A percentile compares a stretch with the other conserved stretches of the same genome.
Conservation (phyloP, 345 rosid species). For the Salix udensis region DNA sequence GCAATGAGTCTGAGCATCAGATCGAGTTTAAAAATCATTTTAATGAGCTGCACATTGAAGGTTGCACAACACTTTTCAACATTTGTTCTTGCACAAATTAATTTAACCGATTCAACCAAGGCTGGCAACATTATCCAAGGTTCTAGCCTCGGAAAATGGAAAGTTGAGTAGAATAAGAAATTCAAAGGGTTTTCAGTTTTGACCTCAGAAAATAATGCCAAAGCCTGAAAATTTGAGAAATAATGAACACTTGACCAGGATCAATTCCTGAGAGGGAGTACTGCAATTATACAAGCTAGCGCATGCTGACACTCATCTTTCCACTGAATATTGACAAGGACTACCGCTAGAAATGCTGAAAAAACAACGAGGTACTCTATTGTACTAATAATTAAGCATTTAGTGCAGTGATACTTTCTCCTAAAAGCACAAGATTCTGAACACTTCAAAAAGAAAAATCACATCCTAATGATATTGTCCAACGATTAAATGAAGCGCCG, state of each 20-base stretch:
- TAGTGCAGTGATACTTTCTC: background rate
- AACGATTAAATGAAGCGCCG: background rate
- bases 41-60: background rate
- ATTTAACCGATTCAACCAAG: background rate
- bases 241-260: slow-evolving; percentile 5
- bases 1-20: background rate
- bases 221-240: slow-evolving; percentile 17
- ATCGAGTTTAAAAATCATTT: background rate
- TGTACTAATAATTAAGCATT: background rate
- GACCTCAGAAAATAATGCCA: slow-evolving; percentile 19
- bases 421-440: background rate
- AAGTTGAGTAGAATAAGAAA: background rate
- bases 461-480: background rate
- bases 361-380: slow-evolving; percentile 12
- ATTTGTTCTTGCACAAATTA: background rate
- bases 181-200: background rate
- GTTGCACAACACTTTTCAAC: background rate
- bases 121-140: background rate
- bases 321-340: slow-evolving; percentile 18
- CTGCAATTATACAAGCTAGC: background rate
- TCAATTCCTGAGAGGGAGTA: background rate
- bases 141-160: background rate
- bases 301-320: background rate
- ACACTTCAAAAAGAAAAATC: background rate
- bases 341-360: slow-evolving; percentile 5